Evolutionary conservation across 176 grass and related monocot genomes (phyloP).

Genomic region (Urochloa ruziziensis): DNA sequence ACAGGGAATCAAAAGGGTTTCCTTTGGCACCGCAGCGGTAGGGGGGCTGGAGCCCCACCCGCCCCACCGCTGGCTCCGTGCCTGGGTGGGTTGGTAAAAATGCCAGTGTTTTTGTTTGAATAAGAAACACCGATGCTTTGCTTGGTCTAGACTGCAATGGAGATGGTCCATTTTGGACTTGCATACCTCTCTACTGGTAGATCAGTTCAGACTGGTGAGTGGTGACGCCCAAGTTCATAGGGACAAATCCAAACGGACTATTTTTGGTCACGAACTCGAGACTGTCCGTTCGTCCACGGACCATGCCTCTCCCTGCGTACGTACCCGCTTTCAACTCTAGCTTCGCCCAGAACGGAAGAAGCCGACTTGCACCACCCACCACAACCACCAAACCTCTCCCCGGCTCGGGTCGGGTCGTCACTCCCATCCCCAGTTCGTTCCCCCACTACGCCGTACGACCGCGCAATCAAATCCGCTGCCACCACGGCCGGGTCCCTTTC

Average conservation of each 20-base stretch:
- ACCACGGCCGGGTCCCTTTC: constrained; percentile 41
- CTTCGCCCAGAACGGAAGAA: neutral
- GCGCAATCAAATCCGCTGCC: constrained; percentile 9
- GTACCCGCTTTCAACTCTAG: neutral
- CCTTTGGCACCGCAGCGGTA: too few relatives aligned
- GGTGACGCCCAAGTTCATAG: neutral
- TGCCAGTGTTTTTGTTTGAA: neutral
- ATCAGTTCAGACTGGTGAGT: neutral
- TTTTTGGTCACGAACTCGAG: neutral
- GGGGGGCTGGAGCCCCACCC: too few relatives aligned
- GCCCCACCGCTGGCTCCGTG: too few relatives aligned
- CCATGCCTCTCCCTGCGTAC: neutral
- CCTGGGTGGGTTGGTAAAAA: neutral
- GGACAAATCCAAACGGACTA: neutral
- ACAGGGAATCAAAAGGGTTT: too few relatives aligned
- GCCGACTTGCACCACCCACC: neutral
- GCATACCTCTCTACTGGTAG: neutral
- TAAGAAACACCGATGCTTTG: neutral
- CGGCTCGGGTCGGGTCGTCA: neutral
- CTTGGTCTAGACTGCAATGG: neutral
- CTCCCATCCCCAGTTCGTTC: constrained; percentile 9
- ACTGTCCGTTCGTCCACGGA: neutral
- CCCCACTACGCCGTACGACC: constrained; percentile 14
- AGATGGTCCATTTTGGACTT: neutral
- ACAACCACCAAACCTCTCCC: neutral